Conservation (phyloP, 148 eudicot genomes). For the Spergularia bocconei region DNA sequence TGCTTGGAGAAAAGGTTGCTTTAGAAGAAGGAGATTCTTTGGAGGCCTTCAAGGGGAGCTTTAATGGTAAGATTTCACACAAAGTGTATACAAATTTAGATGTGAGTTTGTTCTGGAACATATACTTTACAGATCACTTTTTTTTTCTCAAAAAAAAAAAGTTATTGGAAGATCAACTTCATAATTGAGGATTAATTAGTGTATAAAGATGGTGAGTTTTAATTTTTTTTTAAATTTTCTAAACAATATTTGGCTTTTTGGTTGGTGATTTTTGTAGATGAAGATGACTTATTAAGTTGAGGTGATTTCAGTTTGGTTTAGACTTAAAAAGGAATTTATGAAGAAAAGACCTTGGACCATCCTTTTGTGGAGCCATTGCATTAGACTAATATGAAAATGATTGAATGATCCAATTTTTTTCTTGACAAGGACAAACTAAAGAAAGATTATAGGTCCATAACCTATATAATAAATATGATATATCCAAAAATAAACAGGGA, state of each 20-base stretch:
- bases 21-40: constrained; percentile 64
- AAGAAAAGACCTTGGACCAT: constrained; percentile 14
- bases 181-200: background rate
- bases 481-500: background rate
- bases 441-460: constrained; percentile 1
- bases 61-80: constrained; percentile 27
- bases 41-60: constrained; percentile 20
- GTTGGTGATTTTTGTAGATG: background rate
- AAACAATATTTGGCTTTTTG: background rate
- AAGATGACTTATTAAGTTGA: background rate
- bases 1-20: constrained; percentile 98
- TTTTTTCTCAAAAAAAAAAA: background rate
- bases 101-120: constrained; percentile 15
- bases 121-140: constrained; percentile 7
- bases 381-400: constrained; percentile 12
- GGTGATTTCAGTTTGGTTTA: constrained; percentile 15
- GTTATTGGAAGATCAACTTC: background rate
- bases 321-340: background rate
- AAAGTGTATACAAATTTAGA: background rate
- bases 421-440: no score
- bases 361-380: constrained; percentile 14
- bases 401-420: constrained; percentile 2
- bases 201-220: constrained; percentile 1
- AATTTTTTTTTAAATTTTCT: background rate
- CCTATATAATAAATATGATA: background rate